Evolutionary conservation across 495 filamentous ascomycete genomes (phyloP).

Genomic region (Emericellopsis terricola): DNA sequence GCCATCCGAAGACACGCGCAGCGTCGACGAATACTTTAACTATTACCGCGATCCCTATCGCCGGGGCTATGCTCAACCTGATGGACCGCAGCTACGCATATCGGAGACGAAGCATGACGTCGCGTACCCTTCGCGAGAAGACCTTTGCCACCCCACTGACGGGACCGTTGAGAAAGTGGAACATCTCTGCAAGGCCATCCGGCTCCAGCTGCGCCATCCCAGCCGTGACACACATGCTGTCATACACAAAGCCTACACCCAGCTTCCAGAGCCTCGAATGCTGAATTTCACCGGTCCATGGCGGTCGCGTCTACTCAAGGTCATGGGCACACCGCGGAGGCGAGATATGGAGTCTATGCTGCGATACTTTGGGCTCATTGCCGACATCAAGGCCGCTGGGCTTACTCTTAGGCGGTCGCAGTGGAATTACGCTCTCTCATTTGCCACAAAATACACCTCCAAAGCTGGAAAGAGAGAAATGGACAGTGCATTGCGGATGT

Average conservation of each 20-base stretch:
- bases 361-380: conserved; percentile 65
- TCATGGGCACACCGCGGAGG: conserved; percentile 42
- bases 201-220: conserved; percentile 13
- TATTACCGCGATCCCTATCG: conserved; percentile 27
- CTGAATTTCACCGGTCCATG: conserved; percentile 36
- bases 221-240: conserved; percentile 14
- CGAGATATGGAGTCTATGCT: conserved; percentile 45
- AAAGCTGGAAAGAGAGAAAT: conserved; percentile 43
- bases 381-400: conserved; percentile 54
- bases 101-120: conserved; percentile 24
- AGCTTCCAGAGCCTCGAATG: conserved; percentile 41
- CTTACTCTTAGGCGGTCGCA: conserved; percentile 45
- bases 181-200: conserved; percentile 15
- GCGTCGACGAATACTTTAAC: conserved; percentile 26
- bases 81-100: conserved; percentile 23
- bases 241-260: conserved; percentile 23
- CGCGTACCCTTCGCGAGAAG: conserved; percentile 22
- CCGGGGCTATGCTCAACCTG: conserved; percentile 22
- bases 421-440: conserved; percentile 73
- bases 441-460: conserved; percentile 53
- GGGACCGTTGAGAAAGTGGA: conserved; percentile 9
- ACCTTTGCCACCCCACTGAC: conserved; percentile 9
- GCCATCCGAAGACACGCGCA: conserved; percentile 22
- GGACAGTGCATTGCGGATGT: conserved; percentile 57
- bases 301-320: conserved; percentile 46